phyloP scores from a whole-genome alignment of 2,329 filamentous ascomycete genomes.

The Trichoderma lentiforme region DNA sequence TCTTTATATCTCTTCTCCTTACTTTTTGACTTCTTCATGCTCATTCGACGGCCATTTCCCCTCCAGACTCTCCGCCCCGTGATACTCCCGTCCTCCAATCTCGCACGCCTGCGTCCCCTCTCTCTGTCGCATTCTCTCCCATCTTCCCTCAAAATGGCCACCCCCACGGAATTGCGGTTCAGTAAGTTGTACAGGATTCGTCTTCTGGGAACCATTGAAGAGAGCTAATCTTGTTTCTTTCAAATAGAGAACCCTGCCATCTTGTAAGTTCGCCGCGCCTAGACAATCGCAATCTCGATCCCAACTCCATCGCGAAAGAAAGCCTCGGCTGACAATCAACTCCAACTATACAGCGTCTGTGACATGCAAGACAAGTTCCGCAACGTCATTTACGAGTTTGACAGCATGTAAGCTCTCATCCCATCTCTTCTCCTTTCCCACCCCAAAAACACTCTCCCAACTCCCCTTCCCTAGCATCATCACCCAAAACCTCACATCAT shows the following conservation, averaged over 20 bases:
- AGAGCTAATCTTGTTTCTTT: not conserved
- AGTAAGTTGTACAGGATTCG: constrained; percentile 27
- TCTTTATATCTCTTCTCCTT: too few species aligned
- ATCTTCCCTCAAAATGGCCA: not conserved
- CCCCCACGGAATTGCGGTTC: constrained; percentile 30
- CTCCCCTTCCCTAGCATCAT: too few species aligned
- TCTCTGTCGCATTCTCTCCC: not conserved
- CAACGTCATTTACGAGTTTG: constrained; percentile 76
- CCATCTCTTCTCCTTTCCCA: not conserved
- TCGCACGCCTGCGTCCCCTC: not conserved
- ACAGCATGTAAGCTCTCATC: constrained; percentile 62
- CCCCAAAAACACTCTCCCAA: not conserved
- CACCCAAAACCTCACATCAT: too few species aligned
- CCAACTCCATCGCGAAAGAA: not conserved
- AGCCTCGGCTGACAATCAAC: constrained; percentile 4
- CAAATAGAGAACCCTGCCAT: constrained; percentile 45
- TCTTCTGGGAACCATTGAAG: not conserved
- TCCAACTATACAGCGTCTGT: constrained; percentile 63
- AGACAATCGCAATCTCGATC: not conserved
- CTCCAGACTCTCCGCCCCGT: not conserved
- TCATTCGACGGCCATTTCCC: not conserved
- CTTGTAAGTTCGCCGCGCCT: constrained; percentile 41
- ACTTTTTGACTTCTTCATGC: not conserved
- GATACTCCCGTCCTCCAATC: not conserved
- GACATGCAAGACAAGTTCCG: constrained; percentile 95